phyloP scores from a whole-genome alignment of 352 stramenopile genomes.

The Pythium diclinum region DNA sequence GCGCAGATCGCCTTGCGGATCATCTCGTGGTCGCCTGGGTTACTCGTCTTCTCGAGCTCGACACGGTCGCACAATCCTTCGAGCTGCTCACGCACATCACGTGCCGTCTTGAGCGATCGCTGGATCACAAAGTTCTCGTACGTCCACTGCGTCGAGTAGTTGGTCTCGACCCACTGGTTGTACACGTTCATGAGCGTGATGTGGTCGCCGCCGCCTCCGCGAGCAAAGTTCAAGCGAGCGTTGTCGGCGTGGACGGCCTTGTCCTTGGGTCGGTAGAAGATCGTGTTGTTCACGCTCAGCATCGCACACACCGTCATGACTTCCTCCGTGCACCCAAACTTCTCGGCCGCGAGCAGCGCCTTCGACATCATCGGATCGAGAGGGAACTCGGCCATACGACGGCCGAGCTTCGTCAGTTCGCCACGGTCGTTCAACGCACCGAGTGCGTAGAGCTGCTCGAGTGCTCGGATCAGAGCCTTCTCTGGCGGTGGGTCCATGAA shows the following conservation, averaged over 20 bases:
- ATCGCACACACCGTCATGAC: slow-evolving; percentile 97
- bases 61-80: slow-evolving; percentile 98
- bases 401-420: slow-evolving; percentile 96
- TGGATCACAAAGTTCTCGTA: slow-evolving; percentile 97
- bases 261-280: slow-evolving; percentile 99
- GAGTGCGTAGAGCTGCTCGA: slow-evolving; percentile 98
- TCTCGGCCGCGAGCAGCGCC: slow-evolving; percentile 87
- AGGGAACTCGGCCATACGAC: slow-evolving; percentile 96
- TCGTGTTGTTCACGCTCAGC: slow-evolving; percentile 96
- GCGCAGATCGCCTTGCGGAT: slow-evolving; percentile 97
- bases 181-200: slow-evolving; percentile 97
- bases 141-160: slow-evolving; percentile 96
- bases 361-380: slow-evolving; percentile 96
- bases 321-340: slow-evolving; percentile 91
- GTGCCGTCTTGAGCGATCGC: slow-evolving; percentile 95
- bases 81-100: slow-evolving; percentile 99
- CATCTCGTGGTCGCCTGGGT: slow-evolving; percentile 88
- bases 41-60: slow-evolving; percentile 91
- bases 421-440: slow-evolving; percentile 98
- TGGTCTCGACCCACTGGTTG: slow-evolving; percentile 97
- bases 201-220: slow-evolving; percentile 97
- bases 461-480: slow-evolving; percentile 96
- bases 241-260: slow-evolving; percentile 98
- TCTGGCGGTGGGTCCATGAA: slow-evolving; percentile 99
- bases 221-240: slow-evolving; percentile 97